phyloP scores from a whole-genome alignment of 2,329 filamentous ascomycete genomes.

The Malbranchea cinnamomea region DNA sequence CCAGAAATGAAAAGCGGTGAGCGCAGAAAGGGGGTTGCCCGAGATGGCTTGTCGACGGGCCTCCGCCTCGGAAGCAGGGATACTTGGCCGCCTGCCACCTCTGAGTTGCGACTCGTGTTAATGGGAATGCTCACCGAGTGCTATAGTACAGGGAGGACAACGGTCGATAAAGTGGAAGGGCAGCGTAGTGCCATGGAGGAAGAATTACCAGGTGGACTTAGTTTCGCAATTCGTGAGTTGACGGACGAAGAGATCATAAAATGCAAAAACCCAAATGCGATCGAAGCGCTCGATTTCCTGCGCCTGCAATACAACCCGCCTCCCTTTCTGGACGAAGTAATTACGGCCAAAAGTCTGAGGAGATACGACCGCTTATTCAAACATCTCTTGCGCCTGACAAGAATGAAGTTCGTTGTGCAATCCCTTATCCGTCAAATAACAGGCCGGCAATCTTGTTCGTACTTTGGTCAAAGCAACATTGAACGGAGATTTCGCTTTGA shows the following conservation, averaged over 20 bases:
- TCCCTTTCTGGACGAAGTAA: constrained; percentile 52
- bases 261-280: constrained; percentile 66
- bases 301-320: constrained; percentile 72
- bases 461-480: no score
- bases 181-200: no score
- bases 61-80: constrained; percentile 66
- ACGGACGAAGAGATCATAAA: constrained; percentile 62
- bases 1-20: constrained; percentile 69
- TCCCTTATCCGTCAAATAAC: constrained; percentile 47
- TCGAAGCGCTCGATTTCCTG: constrained; percentile 88
- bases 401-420: constrained; percentile 63
- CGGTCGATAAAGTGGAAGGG: constrained; percentile 10
- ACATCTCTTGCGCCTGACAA: constrained; percentile 57
- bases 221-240: constrained; percentile 74
- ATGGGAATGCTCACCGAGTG: constrained; percentile 74
- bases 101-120: constrained; percentile 75
- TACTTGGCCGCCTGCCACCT: constrained; percentile 86
- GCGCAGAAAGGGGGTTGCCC: constrained; percentile 51
- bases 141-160: constrained; percentile 32
- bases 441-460: constrained; percentile 16
- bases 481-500: constrained; percentile 55
- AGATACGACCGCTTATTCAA: constrained; percentile 82
- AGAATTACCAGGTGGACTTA: constrained; percentile 52
- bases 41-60: constrained; percentile 60
- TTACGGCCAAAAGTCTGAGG: constrained; percentile 53